A percentile compares a stretch with the other conserved stretches of the same genome.
Conservation (phyloP, 192 early-diverging fungal species). For the Backusella mclennaniae region DNA sequence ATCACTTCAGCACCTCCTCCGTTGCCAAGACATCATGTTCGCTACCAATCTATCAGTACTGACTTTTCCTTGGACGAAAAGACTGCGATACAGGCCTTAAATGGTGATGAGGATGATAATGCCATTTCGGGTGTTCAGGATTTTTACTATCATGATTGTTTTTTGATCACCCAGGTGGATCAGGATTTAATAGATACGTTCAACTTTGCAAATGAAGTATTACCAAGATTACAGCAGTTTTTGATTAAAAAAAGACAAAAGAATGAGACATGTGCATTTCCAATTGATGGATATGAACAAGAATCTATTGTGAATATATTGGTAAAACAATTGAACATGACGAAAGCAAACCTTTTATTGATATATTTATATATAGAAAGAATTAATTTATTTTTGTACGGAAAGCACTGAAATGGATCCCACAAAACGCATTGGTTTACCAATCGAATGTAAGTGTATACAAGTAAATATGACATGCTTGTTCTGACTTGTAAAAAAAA, state of each 20-base stretch:
- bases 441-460: slow-evolving; percentile 12
- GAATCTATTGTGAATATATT: slow-evolving; percentile 14
- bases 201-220: slow-evolving; percentile 21
- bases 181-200: slow-evolving; percentile 2
- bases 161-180: slow-evolving; percentile 13
- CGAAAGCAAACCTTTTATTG: background rate
- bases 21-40: background rate
- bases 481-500: background rate
- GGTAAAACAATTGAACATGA: background rate
- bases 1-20: background rate
- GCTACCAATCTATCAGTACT: background rate
- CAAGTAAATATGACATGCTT: no score
- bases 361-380: background rate
- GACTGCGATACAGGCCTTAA: background rate
- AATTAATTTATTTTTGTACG: slow-evolving; percentile 21
- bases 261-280: slow-evolving; percentile 2
- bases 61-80: background rate
- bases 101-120: background rate
- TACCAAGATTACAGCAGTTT: slow-evolving; percentile 19
- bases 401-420: slow-evolving; percentile 15
- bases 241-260: slow-evolving; percentile 8
- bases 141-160: slow-evolving; percentile 28
- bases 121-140: slow-evolving; percentile 14
- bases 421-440: slow-evolving; percentile 12
- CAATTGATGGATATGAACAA: slow-evolving; percentile 8